Percentiles rank a stretch among this genome's conserved stretches.
phyloP scores from a whole-genome alignment of 306 rosid species.

The Mucuna pruriens region DNA sequence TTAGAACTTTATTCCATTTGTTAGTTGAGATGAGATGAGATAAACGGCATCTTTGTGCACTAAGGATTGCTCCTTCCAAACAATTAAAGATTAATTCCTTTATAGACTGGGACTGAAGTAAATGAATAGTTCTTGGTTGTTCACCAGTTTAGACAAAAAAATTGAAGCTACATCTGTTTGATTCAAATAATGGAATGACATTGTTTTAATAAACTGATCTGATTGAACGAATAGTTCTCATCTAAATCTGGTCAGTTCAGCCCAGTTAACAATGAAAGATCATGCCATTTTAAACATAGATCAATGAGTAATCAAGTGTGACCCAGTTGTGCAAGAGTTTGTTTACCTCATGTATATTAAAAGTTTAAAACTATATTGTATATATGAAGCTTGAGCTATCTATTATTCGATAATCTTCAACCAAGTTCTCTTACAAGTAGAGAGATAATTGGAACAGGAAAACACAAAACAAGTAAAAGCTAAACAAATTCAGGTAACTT shows the following conservation, averaged over 20 bases:
- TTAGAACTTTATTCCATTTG: not conserved
- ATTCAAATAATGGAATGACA: not conserved
- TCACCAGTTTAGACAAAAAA: not conserved
- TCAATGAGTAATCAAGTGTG: not conserved
- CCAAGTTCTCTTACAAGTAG: constrained; percentile 18
- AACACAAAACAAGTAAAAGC: not conserved
- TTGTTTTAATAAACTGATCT: not conserved
- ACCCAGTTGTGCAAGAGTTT: not conserved
- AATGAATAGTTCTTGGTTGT: not conserved
- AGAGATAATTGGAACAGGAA: not conserved
- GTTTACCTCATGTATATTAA: not conserved
- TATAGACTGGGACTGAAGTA: not conserved
- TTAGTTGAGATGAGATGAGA: constrained; percentile 1
- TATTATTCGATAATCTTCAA: constrained; percentile 33
- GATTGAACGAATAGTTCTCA: not conserved
- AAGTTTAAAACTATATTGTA: not conserved
- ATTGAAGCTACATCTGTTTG: not conserved
- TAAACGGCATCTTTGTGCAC: not conserved
- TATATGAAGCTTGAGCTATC: constrained; percentile 5
- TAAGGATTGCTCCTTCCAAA: not conserved
- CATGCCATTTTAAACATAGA: not conserved
- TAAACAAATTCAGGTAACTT: constrained; percentile 27
- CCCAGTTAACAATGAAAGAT: not conserved
- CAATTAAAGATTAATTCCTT: not conserved
- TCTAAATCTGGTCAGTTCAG: not conserved